phyloP scores from a whole-genome alignment of 345 rosid genomes.

The Mangifera indica region DNA sequence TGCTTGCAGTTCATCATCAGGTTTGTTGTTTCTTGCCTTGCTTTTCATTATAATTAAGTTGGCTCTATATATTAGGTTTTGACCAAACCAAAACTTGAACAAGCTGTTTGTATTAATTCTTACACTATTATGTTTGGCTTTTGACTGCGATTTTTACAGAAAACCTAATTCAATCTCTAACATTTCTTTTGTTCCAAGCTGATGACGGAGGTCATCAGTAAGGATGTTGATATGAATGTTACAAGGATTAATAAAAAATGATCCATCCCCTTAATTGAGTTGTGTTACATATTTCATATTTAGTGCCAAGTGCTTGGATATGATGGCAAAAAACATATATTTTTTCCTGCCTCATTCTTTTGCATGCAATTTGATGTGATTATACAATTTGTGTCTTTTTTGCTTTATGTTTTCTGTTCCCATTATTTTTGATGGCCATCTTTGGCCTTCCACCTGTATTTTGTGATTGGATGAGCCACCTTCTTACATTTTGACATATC shows the following conservation, averaged over 20 bases:
- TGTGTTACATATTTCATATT: background rate
- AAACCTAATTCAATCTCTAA: background rate
- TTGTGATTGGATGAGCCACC: background rate
- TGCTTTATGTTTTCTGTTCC: background rate
- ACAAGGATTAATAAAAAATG: background rate
- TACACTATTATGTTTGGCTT: background rate
- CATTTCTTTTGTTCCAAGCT: background rate
- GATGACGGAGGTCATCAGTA: background rate
- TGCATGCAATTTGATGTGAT: background rate
- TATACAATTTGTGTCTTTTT: background rate
- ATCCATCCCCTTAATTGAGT: background rate
- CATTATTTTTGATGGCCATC: background rate
- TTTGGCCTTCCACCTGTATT: background rate
- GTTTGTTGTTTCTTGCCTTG: conserved; percentile 29
- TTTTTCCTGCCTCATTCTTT: background rate
- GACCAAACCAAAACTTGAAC: background rate
- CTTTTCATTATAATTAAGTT: background rate
- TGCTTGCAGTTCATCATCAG: conserved; percentile 88
- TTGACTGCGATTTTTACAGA: background rate
- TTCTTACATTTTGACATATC: background rate
- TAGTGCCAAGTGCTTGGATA: background rate
- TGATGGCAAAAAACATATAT: background rate
- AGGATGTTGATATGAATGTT: background rate
- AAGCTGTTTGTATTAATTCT: background rate
- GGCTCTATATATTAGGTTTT: background rate